Base-by-base conservation (phyloP, 768 basidiomycete species). In the Termitomyces sp. region DNA sequence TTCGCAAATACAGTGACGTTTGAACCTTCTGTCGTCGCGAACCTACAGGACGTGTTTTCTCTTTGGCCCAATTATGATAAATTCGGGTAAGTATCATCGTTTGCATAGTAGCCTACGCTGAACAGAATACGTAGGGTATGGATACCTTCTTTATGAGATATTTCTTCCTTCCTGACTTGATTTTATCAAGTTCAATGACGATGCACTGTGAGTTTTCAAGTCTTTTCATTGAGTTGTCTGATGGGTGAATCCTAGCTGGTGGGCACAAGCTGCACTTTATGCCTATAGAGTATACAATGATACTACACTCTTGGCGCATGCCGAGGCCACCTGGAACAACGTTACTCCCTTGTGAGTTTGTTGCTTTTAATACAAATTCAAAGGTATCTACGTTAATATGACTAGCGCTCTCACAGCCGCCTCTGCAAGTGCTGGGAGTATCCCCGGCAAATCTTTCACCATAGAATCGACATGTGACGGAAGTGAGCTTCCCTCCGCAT, bases 191-290 rank as follows among this genome's bases (percentile, higher is more conserved):
- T 80, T 63, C 63, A 81, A 81, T 49, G 79, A 81, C 42, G 78
- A 81, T 64, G 77, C 79, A 2, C 58, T 79, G 78, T 77, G 53
- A 57, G 72, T 65, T 2, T 16, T 8, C 14, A 7, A 18, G 22
- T 27, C 42, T 5, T 41, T 44, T 16, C 27, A 31, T 39, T 3
- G 20, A 50, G 32, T 20, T 20, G 43, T 18, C 49, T 46, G 14
- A 20, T 31, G 18, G 16, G 18, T 6, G 27, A 22, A 36, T 14
- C 22, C 13, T 7, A 74, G 79, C 58, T 83, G 80, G 81, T 82
- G 81, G 81, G 81, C 78, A 3, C 75, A 73, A 56, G 75, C 80
- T n/a, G 77, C 79, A 0, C 63, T 77, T 42, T 80, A 81, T 52
- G 79, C 73, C 7, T 76, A 78, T 61, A 72, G 77, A 53, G 77